Evolutionary conservation across 2,329 filamentous ascomycete species (phyloP), one percentile per base, ranked within the genome.

Genomic region (Fusarium poae): DNA sequence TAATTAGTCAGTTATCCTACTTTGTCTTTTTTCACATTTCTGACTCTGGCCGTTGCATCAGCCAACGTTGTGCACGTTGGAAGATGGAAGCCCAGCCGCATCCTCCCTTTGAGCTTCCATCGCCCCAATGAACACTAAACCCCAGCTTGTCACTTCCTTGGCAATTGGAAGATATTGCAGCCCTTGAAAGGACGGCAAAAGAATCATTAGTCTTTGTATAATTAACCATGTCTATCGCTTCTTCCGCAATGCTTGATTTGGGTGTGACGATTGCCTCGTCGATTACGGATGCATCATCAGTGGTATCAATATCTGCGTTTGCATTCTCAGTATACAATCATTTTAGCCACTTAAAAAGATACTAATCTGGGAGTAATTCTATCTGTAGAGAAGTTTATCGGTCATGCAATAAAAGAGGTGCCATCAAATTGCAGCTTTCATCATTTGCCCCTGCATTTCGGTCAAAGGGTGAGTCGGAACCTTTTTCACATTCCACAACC

Each of bases 141-240:
- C 7, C 8, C 27, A 9, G 27, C 27, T 9, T 27, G 27, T 27
- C 27, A 27, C 27, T 27, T 27, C 27, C 27, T 3, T 8, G 9
- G 27, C 25, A 25, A 25, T 25, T 25, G 7, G 25, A 25, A 5
- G 7, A 25, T 25, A 25, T 25, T 7, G 25, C 25, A 25, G 13
- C 11, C 11, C 34, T n/a, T 20, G 11, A 1, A 37, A 12, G 10
- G 18, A 3, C 3, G 18, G 18, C 4, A 37, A 4, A 37, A 37
- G 5, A 20, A 37, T 2, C 11, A 12, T n/a, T 6, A 37, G 10
- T 18, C 34, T n/a, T n/a, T 5, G 18, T 5, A 12, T 1, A 37
- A 20, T 7, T 37, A 10, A 3, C 18, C 0, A 12, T 3, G 6
- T 37, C 10, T 1, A 5, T 6, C 10, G 18, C 25, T 25, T 7